phyloP scores from a whole-genome alignment of 73 alveolate genomes.

The Paramecium sonneborni region DNA sequence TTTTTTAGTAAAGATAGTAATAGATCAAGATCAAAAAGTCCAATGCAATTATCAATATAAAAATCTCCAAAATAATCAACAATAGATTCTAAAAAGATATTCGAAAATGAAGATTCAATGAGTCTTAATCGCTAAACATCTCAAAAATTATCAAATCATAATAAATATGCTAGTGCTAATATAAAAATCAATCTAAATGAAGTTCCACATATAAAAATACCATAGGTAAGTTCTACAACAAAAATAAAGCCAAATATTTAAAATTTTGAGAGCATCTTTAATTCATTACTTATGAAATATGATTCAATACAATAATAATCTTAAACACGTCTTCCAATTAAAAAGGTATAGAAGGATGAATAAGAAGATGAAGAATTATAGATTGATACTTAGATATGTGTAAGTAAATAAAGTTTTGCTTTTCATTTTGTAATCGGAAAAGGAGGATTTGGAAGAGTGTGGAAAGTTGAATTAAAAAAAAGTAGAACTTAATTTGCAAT shows the following conservation, averaged over 20 bases:
- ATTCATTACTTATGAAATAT: constrained; percentile 19
- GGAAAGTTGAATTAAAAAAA: constrained; percentile 86
- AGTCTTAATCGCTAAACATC: background rate
- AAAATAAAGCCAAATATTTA: background rate
- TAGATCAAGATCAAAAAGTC: background rate
- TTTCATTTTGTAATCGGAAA: constrained; percentile 79
- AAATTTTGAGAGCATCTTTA: constrained; percentile 16
- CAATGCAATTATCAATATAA: background rate
- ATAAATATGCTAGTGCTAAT: background rate
- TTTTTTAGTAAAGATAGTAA: constrained; percentile 10
- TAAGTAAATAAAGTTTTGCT: constrained; percentile 68
- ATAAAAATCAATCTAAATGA: background rate
- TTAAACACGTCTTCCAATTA: background rate
- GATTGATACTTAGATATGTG: background rate
- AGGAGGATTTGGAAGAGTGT: constrained; percentile 93
- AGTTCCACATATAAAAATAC: constrained; percentile 17
- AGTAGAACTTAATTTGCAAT: constrained; percentile 75
- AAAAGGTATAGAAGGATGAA: background rate
- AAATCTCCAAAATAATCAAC: background rate
- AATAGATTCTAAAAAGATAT: background rate
- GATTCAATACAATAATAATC: background rate
- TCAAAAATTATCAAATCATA: constrained; percentile 7
- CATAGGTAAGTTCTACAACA: background rate
- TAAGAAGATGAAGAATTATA: background rate
- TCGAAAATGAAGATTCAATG: background rate